Conservation (phyloP, 23 red algal species). For the Gracilaria caudata region DNA sequence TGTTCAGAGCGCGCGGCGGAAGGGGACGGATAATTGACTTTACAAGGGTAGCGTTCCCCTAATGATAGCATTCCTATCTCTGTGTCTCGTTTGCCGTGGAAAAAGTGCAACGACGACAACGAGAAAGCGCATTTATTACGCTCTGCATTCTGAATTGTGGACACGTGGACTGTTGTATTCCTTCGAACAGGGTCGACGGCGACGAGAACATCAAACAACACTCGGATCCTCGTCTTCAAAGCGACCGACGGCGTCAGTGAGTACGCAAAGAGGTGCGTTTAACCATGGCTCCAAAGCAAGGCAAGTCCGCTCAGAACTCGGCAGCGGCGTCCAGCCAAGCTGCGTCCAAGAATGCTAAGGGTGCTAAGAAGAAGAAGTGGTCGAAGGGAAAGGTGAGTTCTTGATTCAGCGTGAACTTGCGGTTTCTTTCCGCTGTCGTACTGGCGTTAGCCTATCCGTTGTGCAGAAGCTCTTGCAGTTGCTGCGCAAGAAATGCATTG, state of each 20-base stretch:
- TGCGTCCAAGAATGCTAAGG: slow-evolving; percentile 79
- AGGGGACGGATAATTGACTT: no score
- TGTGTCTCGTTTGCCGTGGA: no score
- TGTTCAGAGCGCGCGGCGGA: no score
- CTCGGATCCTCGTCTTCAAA: no score
- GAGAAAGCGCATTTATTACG: no score
- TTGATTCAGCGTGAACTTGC: not conserved
- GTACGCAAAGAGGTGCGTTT: not conserved
- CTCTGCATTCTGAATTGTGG: no score
- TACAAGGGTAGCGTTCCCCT: no score
- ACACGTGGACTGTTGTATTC: no score
- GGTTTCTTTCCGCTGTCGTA: not conserved
- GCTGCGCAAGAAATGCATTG: not conserved
- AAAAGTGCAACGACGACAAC: no score
- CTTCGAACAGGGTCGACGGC: no score
- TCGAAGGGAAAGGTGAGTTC: slow-evolving; percentile 99
- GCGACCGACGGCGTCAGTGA: not conserved
- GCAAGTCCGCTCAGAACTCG: slow-evolving; percentile 73
- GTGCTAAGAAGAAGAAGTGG: slow-evolving; percentile 98
- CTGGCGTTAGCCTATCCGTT: not conserved
- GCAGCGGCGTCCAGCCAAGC: slow-evolving; percentile 76
- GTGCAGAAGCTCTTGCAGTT: not conserved
- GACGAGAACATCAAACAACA: not conserved
- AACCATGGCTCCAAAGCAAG: slow-evolving; percentile 78
- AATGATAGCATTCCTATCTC: no score